Evolutionary conservation across 1,284 basidiomycete genomes (phyloP).

Genomic region (Malassezia caprae): DNA sequence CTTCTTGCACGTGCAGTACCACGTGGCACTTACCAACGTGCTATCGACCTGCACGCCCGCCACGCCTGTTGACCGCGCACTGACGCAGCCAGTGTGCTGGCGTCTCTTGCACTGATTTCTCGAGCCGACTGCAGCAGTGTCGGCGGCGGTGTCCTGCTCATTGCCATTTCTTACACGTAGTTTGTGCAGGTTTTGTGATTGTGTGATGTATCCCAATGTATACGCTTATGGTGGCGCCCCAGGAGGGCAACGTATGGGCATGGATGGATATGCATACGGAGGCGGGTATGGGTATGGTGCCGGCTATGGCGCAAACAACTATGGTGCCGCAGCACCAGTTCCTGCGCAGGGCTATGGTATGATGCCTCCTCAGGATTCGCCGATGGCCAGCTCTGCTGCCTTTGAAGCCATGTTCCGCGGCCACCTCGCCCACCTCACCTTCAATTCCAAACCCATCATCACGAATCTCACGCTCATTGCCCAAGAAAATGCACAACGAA

Average conservation of each 20-base stretch:
- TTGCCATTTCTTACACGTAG: neutral
- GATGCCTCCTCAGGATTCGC: neutral
- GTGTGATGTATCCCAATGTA: constrained; percentile 6
- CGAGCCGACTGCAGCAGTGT: neutral
- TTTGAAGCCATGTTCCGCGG: constrained; percentile 58
- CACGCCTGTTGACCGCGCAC: neutral
- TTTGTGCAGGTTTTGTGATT: neutral
- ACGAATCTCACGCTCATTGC: constrained; percentile 88
- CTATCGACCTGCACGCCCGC: neutral
- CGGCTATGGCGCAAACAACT: constrained; percentile 1
- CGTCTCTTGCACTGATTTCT: neutral
- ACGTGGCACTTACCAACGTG: neutral
- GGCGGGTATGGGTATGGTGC: neutral
- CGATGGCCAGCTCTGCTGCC: constrained; percentile 53
- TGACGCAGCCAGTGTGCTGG: neutral
- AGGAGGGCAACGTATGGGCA: neutral
- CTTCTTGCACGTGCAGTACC: neutral
- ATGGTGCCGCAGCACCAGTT: constrained; percentile 4
- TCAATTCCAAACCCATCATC: constrained; percentile 93
- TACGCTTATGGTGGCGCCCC: constrained; percentile 4
- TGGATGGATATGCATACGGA: constrained; percentile 3
- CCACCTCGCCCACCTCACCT: constrained; percentile 71
- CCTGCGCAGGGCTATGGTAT: constrained; percentile 6
- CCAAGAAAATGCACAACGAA: constrained; percentile 65
- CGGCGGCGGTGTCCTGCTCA: neutral